Evolutionary conservation across 768 basidiomycete genomes (phyloP), one percentile per base, ranked within the genome.

Genomic region (Lentinula sp.): DNA sequence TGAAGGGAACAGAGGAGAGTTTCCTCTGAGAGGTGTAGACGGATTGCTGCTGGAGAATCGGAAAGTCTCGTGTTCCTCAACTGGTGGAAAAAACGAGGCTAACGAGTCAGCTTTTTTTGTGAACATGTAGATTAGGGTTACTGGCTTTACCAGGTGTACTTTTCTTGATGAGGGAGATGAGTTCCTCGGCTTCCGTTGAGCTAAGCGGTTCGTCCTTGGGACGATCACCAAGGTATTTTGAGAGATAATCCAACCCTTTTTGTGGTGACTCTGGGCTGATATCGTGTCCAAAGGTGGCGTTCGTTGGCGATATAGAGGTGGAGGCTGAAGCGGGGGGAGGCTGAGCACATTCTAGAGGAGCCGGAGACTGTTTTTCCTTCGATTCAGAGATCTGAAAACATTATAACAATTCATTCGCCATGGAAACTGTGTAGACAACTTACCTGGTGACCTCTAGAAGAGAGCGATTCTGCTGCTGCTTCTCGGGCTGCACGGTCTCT

Each of bases 41-140:
- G 71, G 72, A n/a, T 75, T 73, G 46, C 76, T 79, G 45, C 76
- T 79, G 4, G 84, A 80, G 71, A 89, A 89, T 40, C 86, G 82
- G 73, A 89, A 89, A 1, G 84, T 84, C 62, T 82, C 80, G 23
- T 73, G 73, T 63, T 75, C 75, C 59, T 80, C 68, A 21, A 64
- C 70, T 75, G 43, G 34, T 1, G 49, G 16, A 39, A 6, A 9
- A 42, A 35, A 49, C n/a, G 37, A 58, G 15, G 43, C 5, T 8
- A 34, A 15, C 60, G 43, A 65, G 56, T 53, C 66, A 48, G 63
- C 45, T 11, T 6, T 5, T 0, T 3, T 21, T 11, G n/a, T 13
- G 57, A 62, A 40, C 21, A 60, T 57, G 34, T 18, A 60, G 23
- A 18, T 8, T 0, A 9, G 16, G 13, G 13, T 15, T 10, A 43